Base-by-base conservation (phyloP, 805 yeast genomes). In the Candida anglica region DNA sequence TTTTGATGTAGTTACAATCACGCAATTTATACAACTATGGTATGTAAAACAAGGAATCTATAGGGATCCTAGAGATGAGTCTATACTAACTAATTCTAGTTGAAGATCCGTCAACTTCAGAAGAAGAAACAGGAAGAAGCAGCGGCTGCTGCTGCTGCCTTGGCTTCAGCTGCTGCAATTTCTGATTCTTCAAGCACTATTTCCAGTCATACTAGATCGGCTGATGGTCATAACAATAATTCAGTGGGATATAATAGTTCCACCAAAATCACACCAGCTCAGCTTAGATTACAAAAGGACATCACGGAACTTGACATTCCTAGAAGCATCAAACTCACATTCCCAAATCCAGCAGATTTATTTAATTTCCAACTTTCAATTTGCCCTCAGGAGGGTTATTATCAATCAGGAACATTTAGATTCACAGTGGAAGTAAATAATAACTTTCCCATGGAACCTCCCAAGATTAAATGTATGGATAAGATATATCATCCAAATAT, bases 401-500 rank as follows among this genome's bases (percentile, higher is more conserved):
- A 86, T 50, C 53, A 61, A 28, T 67, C 70, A n/a, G 95, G 95
- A 1, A 46, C 39, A n/a, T 86, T 91, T 60, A 53, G 54, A 15
- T 91, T 91, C 56, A 63, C 67, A n/a, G 75, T 89, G 29, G 66
- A 63, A 20, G 69, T 89, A 26, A 75, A 77, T 31, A 78, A 77
- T 26, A 80, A 78, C 44, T 91, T 80, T 58, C 98, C 98, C 2
- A 93, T 89, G 37, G 93, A 85, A 32, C 88, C 97, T 6, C 98
- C 98, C 7, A 84, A 79, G 51, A 87, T 88, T 35, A 71, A 73
- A 44, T 83, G 94, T 47, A 34, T 67, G 19, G 73, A 79, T 34
- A 79, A 71, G 50, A 85, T 91, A 4, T 91, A 84, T 60, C 98
- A 91, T 54, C 98, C 98, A 9, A 91, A 91, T 52, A 91, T 91